Conservation (phyloP, 139 green algal species). For the Coelastrella sp. region DNA sequence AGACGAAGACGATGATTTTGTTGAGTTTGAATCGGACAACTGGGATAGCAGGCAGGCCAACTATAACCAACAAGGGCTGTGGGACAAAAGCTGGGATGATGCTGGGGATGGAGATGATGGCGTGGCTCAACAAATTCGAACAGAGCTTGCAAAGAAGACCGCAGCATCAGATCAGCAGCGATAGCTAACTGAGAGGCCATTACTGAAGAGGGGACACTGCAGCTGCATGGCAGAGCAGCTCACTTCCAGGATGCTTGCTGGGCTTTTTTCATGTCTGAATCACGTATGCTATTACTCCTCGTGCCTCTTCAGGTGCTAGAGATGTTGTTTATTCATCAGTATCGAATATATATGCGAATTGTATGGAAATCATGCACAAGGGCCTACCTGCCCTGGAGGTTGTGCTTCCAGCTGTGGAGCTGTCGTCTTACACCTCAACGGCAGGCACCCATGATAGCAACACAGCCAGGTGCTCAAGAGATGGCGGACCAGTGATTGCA, state of each 20-base stretch:
- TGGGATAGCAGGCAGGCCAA: slow-evolving; percentile 18
- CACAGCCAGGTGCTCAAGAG: too few species aligned
- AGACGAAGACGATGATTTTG: slow-evolving; percentile 50
- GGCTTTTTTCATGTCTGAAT: neutral
- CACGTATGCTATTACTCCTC: neutral
- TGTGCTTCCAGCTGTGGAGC: too few species aligned
- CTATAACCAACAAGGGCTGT: slow-evolving; percentile 10
- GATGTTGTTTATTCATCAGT: too few species aligned
- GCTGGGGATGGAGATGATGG: neutral
- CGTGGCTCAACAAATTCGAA: slow-evolving; percentile 37
- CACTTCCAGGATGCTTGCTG: neutral
- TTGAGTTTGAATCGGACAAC: slow-evolving; percentile 44
- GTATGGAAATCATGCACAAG: too few species aligned
- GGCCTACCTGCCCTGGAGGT: too few species aligned
- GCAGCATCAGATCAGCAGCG: neutral
- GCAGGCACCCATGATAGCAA: too few species aligned
- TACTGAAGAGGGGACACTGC: neutral
- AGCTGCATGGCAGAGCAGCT: neutral
- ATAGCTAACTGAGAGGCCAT: slow-evolving; percentile 7
- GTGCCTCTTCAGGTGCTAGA: too few species aligned
- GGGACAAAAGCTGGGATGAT: slow-evolving; percentile 41
- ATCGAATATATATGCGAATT: too few species aligned
- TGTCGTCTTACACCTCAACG: too few species aligned
- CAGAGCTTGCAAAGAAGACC: slow-evolving; percentile 24
- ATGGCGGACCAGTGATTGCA: too few species aligned